Evolutionary conservation across 1,139 yeast genomes (phyloP).

Genomic region (Yamadazyma sp.): DNA sequence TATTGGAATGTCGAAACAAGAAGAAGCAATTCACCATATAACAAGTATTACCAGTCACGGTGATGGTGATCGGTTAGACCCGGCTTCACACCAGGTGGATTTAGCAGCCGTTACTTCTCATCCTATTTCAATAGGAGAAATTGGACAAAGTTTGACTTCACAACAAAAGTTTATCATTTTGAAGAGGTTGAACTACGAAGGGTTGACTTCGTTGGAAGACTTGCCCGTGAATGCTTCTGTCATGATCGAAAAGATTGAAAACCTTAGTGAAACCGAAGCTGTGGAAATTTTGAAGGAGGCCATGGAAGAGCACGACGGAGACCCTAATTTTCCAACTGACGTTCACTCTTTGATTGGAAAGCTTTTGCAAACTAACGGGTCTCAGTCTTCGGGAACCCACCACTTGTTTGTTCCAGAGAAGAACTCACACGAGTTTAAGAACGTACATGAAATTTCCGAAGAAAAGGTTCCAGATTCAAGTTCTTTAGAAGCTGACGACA

Average conservation of each 20-base stretch:
- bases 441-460: neutral
- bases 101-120: conserved; percentile 20
- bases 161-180: conserved; percentile 29
- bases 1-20: neutral
- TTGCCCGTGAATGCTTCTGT: conserved; percentile 28
- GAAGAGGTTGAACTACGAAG: conserved; percentile 27
- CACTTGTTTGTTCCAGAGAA: too few species aligned
- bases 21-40: neutral
- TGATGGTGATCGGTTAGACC: conserved; percentile 5
- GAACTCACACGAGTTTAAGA: too few species aligned
- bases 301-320: conserved; percentile 21
- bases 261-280: conserved; percentile 22
- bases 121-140: conserved; percentile 23
- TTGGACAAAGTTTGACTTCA: conserved; percentile 25
- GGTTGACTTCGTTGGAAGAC: conserved; percentile 25
- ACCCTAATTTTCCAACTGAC: conserved; percentile 23
- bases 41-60: conserved; percentile 7
- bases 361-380: conserved; percentile 21
- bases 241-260: conserved; percentile 31
- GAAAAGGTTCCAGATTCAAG: conserved; percentile 22
- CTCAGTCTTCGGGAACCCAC: too few species aligned
- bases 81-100: conserved; percentile 21
- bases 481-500: conserved; percentile 49
- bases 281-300: conserved; percentile 20
- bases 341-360: conserved; percentile 24